Conservation (phyloP, 495 filamentous ascomycete species). For the Daldinia caldariorum region DNA sequence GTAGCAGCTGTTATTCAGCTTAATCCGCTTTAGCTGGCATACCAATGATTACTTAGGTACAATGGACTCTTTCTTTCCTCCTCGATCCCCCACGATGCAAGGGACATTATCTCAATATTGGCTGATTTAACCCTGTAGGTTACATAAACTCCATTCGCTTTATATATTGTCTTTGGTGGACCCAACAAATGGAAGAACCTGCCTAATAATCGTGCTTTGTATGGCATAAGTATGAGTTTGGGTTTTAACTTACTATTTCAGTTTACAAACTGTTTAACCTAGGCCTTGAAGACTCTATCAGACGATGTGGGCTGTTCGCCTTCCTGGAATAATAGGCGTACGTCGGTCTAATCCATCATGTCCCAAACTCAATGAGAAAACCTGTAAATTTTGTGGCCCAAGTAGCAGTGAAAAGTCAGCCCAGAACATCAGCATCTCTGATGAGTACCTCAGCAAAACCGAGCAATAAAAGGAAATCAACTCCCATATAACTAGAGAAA, state of each 20-base stretch:
- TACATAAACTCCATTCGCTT: not conserved
- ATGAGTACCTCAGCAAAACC: not conserved
- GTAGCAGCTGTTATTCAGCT: not conserved
- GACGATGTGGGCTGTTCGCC: no score
- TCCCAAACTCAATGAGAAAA: no score
- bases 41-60: not conserved
- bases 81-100: not conserved
- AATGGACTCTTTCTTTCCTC: constrained; percentile 2
- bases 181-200: not conserved
- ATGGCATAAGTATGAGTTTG: no score
- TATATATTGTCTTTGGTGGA: not conserved
- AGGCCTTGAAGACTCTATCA: no score
- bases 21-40: not conserved
- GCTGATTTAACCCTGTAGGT: not conserved
- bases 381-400: no score
- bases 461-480: not conserved
- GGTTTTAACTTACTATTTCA: no score
- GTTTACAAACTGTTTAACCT: no score
- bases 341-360: no score
- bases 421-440: no score
- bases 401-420: no score
- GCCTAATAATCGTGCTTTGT: not conserved
- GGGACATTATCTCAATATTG: not conserved
- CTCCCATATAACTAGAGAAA: not conserved
- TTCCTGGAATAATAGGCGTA: no score